Evolutionary conservation across 345 rosid genomes (phyloP).

Genomic region (Aegle marmelos): DNA sequence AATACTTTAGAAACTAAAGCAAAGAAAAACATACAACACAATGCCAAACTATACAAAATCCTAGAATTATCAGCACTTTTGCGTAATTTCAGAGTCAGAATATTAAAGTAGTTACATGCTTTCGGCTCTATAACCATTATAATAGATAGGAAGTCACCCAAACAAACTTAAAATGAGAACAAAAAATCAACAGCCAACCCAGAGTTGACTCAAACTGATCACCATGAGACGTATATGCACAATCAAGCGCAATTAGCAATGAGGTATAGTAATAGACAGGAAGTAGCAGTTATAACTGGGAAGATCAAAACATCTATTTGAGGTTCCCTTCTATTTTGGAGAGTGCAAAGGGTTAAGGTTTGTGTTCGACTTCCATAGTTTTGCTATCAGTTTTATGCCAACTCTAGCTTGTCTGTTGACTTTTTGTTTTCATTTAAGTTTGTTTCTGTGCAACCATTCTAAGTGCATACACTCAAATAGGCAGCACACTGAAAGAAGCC

Average conservation of each 20-base stretch:
- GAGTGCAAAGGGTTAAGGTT: neutral
- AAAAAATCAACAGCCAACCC: neutral
- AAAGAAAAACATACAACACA: neutral
- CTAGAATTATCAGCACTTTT: neutral
- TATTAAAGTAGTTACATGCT: neutral
- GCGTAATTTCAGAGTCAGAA: no score
- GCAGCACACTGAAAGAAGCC: neutral
- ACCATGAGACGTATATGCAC: neutral
- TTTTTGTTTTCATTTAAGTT: no score
- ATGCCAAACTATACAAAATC: neutral
- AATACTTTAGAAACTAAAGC: neutral
- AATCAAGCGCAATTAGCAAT: neutral
- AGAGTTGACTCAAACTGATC: neutral
- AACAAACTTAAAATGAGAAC: neutral
- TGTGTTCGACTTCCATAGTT: neutral
- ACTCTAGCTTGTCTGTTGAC: no score
- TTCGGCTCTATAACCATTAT: neutral
- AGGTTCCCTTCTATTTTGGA: neutral
- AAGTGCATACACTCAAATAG: neutral
- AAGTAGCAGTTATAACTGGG: no score
- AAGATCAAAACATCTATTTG: neutral
- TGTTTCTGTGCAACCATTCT: no score
- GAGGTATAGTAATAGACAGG: no score
- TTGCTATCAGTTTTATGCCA: neutral
- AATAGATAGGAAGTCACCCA: neutral